Base-by-base conservation (phyloP, 768 basidiomycete genomes). In the Mycena amicta region DNA sequence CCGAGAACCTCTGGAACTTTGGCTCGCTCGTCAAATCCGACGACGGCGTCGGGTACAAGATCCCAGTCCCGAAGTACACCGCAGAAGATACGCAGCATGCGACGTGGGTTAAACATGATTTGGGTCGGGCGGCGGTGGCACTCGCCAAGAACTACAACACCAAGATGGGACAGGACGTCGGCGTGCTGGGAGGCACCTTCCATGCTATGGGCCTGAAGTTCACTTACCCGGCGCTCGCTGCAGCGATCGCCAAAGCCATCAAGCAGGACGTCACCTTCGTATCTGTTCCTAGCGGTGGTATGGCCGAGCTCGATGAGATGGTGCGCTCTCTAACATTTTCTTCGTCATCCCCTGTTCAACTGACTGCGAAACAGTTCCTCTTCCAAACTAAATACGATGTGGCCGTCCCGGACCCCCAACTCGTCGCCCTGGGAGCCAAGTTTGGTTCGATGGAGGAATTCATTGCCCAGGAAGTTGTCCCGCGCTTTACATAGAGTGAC, bases 1-100 rank as follows among this genome's bases (percentile, higher is more conserved):
- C 37, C 8, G 60, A 64, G 16, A 64, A 60, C n/a, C 55, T 65
- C 20, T 62, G 56, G 58, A 64, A 62, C 59, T 66, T 61, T 28
- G 55, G 49, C 15, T 49, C 46, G 12, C 41, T 63, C 3, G 13
- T 29, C 5, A 60, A 64, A 45, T 61, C 57, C 1, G 53, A 31
- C 33, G 33, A 37, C 8, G 33, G 33, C 12, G 54, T 45, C 0
- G 66, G 58, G 20, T 59, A 57, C 52, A 41, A 29, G 18, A 58
- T 66, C 26, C 41, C 50, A 0, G 45, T 61, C 30, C 54, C 60
- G 1, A 51, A 52, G 18, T 64, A 22, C 33, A 51, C 20, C 3
- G 41, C 62, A 0, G 37, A 56, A 2, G 59, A 57, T 16, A 13
- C 5, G 2, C 65, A 66, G 27, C 4, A 31, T 5, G 22, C 53